A percentile compares a stretch with the other conserved stretches of the same genome.
phyloP scores from a whole-genome alignment of 768 basidiomycete genomes.

The Porphyrellus cyaneotinctus region DNA sequence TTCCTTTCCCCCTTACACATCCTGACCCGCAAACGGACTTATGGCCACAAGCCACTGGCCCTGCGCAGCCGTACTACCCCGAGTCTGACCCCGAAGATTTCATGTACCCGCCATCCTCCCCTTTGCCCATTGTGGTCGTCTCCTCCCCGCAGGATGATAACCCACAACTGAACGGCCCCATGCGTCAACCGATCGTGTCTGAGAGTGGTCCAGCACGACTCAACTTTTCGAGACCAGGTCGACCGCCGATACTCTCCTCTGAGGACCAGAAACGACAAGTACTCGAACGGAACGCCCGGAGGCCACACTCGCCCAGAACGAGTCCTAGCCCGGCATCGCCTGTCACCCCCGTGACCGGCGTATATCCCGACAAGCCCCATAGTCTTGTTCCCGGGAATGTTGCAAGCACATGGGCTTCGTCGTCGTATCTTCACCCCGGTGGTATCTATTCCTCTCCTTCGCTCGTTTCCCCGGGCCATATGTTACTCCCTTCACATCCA shows the following conservation, averaged over 20 bases:
- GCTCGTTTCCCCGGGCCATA: constrained; percentile 2
- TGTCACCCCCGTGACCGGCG: constrained; percentile 22
- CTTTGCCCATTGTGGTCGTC: constrained; percentile 52
- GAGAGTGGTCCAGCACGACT: constrained; percentile 32
- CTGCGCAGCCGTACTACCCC: constrained; percentile 4
- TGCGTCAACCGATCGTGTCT: constrained; percentile 41
- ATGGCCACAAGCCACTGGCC: constrained; percentile 16
- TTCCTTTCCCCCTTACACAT: neutral
- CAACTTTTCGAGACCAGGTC: constrained; percentile 66
- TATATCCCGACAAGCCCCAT: constrained; percentile 5
- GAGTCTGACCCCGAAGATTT: constrained; percentile 8
- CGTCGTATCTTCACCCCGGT: constrained; percentile 20
- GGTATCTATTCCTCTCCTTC: constrained; percentile 15
- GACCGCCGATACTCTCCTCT: constrained; percentile 39
- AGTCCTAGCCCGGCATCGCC: constrained; percentile 11
- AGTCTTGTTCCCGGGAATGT: neutral
- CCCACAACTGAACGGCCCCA: constrained; percentile 19
- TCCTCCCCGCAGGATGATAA: constrained; percentile 39
- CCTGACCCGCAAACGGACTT: constrained; percentile 6
- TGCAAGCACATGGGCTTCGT: neutral
- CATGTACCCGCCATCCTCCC: constrained; percentile 20
- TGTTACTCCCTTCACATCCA: constrained; percentile 29
- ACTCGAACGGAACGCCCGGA: constrained; percentile 56
- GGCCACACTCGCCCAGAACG: constrained; percentile 32
- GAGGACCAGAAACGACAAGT: constrained; percentile 41